Percentiles rank a stretch among this genome's conserved stretches.
Evolutionary conservation across 1,284 basidiomycete species (phyloP).

Genomic region (Ceratobasidium sp.): DNA sequence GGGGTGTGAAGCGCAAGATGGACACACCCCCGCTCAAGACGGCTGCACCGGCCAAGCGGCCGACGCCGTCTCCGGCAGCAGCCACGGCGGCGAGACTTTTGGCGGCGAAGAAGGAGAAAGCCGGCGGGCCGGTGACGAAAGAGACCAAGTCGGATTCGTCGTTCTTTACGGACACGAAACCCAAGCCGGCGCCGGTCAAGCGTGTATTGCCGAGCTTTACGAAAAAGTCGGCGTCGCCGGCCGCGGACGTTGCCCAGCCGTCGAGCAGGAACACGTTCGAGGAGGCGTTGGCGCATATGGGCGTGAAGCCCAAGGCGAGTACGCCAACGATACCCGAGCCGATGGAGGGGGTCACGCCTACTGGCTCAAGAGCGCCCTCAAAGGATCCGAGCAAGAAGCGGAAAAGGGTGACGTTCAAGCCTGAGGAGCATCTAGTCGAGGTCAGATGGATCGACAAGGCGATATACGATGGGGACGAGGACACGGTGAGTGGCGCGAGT

Average conservation of each 20-base stretch:
- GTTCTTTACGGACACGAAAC: conserved; percentile 84
- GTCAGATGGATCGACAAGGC: conserved; percentile 82
- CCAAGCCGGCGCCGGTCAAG: conserved; percentile 65
- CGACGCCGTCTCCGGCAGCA: conserved; percentile 17
- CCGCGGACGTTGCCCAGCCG: conserved; percentile 71
- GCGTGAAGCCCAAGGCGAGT: conserved; percentile 66
- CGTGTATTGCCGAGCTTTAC: conserved; percentile 76
- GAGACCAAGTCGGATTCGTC: conserved; percentile 83
- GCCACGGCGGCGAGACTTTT: conserved; percentile 4
- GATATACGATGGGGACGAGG: conserved; percentile 83
- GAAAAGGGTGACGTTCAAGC: conserved; percentile 79
- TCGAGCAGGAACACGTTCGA: conserved; percentile 79
- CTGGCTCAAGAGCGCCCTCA: conserved; percentile 58
- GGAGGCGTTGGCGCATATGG: conserved; percentile 78
- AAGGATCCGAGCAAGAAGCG: conserved; percentile 57
- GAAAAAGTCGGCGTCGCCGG: conserved; percentile 60
- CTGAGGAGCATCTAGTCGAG: conserved; percentile 73
- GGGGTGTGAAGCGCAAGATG: conserved; percentile 42
- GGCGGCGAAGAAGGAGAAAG: conserved; percentile 53
- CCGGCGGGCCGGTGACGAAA: conserved; percentile 52
- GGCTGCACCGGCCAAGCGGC: conserved; percentile 60
- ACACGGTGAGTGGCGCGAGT: conserved; percentile 68
- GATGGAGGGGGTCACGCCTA: conserved; percentile 50
- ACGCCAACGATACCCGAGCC: conserved; percentile 49
- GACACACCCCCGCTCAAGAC: conserved; percentile 70